These are phyloP conservation scores for Hansenula anomala DNA, from an alignment of 1,139 yeast species.

Conservation along the genomic window DNA sequence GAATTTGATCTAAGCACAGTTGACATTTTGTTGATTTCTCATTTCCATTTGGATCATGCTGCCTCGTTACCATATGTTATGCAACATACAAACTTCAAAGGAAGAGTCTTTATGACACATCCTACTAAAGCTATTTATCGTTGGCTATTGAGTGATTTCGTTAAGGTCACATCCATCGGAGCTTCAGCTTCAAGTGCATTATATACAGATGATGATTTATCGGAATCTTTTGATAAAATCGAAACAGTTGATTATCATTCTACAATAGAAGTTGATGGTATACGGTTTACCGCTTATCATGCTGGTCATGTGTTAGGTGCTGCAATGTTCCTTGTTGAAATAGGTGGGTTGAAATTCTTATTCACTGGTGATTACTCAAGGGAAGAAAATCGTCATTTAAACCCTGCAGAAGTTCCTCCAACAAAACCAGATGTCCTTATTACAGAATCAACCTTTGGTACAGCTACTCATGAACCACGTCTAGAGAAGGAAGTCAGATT, in stretches of 20 bases:
- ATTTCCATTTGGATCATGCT: slow-evolving; percentile 96
- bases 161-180: slow-evolving; percentile 78
- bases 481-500: slow-evolving; percentile 77
- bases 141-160: slow-evolving; percentile 93
- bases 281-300: slow-evolving; percentile 94
- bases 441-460: slow-evolving; percentile 95
- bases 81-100: slow-evolving; percentile 93
- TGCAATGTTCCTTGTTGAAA: slow-evolving; percentile 93
- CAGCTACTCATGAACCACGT: slow-evolving; percentile 94
- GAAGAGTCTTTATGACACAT: slow-evolving; percentile 97
- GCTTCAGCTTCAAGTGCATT: slow-evolving; percentile 38
- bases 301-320: slow-evolving; percentile 99
- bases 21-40: slow-evolving; percentile 83
- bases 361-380: slow-evolving; percentile 97
- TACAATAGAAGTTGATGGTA: slow-evolving; percentile 89
- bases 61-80: slow-evolving; percentile 96
- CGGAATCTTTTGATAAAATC: slow-evolving; percentile 80
- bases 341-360: slow-evolving; percentile 83
- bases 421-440: slow-evolving; percentile 83
- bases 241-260: slow-evolving; percentile 96
- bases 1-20: slow-evolving; percentile 87
- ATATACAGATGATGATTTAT: slow-evolving; percentile 87
- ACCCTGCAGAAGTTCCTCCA: slow-evolving; percentile 93
- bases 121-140: slow-evolving; percentile 97
- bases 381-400: slow-evolving; percentile 92